Base-by-base conservation (phyloP, 2,329 filamentous ascomycete species). In the Thermoascus crustaceus region DNA sequence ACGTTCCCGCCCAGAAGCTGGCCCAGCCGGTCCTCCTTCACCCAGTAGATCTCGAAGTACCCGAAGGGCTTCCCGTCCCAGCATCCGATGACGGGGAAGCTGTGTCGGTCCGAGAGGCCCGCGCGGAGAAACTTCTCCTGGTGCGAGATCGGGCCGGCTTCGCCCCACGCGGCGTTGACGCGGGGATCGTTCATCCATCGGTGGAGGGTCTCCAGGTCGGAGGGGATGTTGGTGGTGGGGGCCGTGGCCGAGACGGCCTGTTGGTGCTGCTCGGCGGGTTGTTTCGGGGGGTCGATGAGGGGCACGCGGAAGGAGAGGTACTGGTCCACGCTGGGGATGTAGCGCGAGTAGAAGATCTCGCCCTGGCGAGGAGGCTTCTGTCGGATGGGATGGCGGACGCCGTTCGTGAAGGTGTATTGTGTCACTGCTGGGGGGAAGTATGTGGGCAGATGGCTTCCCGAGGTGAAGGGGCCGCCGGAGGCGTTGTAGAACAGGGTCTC, bases 21-120 rank as follows among this genome's bases (percentile, higher is more conserved):
- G 0, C 85, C 86, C 1, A 98, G 58, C 0, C 70, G 66, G 53
- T 96, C 91, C 56, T 98, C 91, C 53, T 94, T 94, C 3, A 91
- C 86, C 89, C 91, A 98, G 64, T 98, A 98, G 21, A 98, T 74
- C 66, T 98, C 91, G 55, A 98, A 95, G 57, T 93, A 98, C 0
- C 87, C 91, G 63, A 96, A 98, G 0, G 89, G 89, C 41, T 89
- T 82, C 7, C 86, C 88, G 49, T 96, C 86, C 85, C 89, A 98
- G 55, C 87, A 80, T 1, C 85, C 91, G 41, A 96, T 89, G 0
- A 81, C 86, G 0, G 91, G 91, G 59, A 96, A 94, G 6, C 80
- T 86, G 60, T 95, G 82, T 11, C 72, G 70, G 13, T 72, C 78
- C 8, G 70, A 70, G 7, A 96, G 64, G 0, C 73, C 78, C 2